A percentile compares a stretch with the other conserved stretches of the same genome.
phyloP scores from a whole-genome alignment of 2,329 filamentous ascomycete genomes.

The Alternaria consortialis region DNA sequence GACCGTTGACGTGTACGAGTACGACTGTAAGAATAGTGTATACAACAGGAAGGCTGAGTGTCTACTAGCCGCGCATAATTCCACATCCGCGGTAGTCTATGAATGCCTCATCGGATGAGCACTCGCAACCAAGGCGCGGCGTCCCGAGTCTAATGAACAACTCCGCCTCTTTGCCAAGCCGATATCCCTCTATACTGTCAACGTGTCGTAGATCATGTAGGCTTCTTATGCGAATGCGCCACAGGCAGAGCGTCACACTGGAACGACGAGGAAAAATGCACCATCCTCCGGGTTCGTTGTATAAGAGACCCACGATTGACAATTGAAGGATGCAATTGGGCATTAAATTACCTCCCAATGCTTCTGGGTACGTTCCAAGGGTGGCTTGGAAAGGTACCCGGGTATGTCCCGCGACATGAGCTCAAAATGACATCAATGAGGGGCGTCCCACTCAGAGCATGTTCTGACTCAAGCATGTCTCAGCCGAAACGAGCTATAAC shows the following conservation, averaged over 20 bases:
- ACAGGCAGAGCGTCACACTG: background rate
- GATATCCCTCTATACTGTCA: background rate
- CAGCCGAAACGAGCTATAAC: background rate
- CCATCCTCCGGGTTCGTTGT: background rate
- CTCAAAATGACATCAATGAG: background rate
- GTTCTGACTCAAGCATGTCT: background rate
- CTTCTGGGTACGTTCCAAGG: background rate
- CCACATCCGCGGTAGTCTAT: background rate
- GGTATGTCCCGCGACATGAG: background rate
- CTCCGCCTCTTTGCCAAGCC: background rate
- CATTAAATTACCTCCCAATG: background rate
- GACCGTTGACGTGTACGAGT: conserved; percentile 20
- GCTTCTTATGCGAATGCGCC: conserved; percentile 2
- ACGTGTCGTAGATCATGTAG: conserved; percentile 2
- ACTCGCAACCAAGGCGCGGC: background rate
- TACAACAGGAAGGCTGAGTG: conserved; percentile 14
- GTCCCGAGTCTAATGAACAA: background rate
- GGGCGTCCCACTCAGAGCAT: background rate
- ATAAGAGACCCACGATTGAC: background rate
- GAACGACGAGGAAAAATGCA: background rate
- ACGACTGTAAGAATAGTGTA: conserved; percentile 37
- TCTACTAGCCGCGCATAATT: background rate
- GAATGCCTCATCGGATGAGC: background rate
- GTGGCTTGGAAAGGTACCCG: background rate
- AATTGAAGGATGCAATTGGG: too few relatives aligned